phyloP scores from a whole-genome alignment of 2,329 filamentous ascomycete genomes.

The Fusarium hostae region DNA sequence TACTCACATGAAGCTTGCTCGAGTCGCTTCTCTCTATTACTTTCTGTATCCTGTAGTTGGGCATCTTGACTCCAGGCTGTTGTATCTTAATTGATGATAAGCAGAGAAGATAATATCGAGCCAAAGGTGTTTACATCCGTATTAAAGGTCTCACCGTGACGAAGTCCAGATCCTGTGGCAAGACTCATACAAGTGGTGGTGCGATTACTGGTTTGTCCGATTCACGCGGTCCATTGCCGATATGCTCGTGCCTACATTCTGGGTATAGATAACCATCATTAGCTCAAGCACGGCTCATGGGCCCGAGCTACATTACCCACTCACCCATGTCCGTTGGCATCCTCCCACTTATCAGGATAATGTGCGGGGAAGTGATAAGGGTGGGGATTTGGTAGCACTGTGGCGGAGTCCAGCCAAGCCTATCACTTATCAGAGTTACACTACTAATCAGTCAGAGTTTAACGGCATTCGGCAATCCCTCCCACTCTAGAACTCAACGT shows the following conservation, averaged over 20 bases:
- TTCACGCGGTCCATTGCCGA: not conserved
- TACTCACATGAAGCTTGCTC: not conserved
- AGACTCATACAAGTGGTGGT: not conserved
- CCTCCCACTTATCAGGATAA: conserved; percentile 13
- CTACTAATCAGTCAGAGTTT: not conserved
- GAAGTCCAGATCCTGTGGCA: not conserved
- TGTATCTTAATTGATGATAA: not conserved
- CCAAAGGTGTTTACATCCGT: not conserved
- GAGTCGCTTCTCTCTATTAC: not conserved
- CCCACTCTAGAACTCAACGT: conserved; percentile 2
- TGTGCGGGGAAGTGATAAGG: conserved; percentile 13
- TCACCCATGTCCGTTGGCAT: not conserved
- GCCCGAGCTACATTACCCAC: not conserved
- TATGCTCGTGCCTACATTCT: not conserved
- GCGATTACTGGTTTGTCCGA: not conserved
- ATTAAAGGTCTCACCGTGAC: not conserved
- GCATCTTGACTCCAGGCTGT: not conserved
- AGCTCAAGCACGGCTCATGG: not conserved
- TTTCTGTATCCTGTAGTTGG: not conserved
- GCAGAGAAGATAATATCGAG: not conserved
- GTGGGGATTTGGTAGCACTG: not conserved
- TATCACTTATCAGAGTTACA: conserved; percentile 6
- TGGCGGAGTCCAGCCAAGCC: not conserved
- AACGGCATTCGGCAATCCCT: conserved; percentile 5
- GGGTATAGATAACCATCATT: not conserved